Base-by-base conservation (phyloP, 2,329 filamentous ascomycete species). In the Sporothrix curviconia region DNA sequence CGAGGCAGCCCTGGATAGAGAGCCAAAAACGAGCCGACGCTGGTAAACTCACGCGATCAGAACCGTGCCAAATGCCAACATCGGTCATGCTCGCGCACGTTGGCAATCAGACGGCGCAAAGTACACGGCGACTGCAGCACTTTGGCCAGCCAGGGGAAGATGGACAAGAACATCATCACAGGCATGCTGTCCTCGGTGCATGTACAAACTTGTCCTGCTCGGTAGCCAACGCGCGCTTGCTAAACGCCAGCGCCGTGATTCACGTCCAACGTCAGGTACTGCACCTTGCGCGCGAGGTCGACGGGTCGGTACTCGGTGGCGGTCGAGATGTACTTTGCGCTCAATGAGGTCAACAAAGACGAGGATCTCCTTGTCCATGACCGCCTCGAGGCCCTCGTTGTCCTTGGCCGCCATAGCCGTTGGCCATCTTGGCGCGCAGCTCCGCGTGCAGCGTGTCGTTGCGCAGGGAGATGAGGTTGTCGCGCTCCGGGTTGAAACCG, bases 191-290 rank as follows among this genome's bases (percentile, higher is more conserved):
- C 70, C 14, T 65, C 58, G 71, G 58, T 63, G 58, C 36, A 78
- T 74, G 64, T 78, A 79, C 42, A 68, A 70, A 57, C 6, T 67
- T 63, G 64, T 81, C 75, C 15, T 69, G 60, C 7, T 72, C 69
- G 4, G 79, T 75, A 78, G 9, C 77, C 76, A 52, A 81, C 77
- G 4, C n/a, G n/a, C 71, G 66, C 47, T 72, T 65, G 42, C 79
- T 79, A 28, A 82, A 76, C 0, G 76, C 77, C 12, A 83, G 64
- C 3, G 73, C 71, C 24, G 73, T 77, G 59, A 83, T 80, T n/a
- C 39, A 82, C 76, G 60, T 83, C 80, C 3, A 82, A 68, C 1
- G 79, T 80, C 46, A 82, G 75, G 67, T 73, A 81, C 56, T 79
- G 76, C 2, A 76, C 71, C 55, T 78, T 77, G 32, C 69, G 69